Evolutionary conservation across 2,329 filamentous ascomycete species (phyloP), one percentile per base, ranked within the genome.

Genomic region (Aurifilum marmelostoma): DNA sequence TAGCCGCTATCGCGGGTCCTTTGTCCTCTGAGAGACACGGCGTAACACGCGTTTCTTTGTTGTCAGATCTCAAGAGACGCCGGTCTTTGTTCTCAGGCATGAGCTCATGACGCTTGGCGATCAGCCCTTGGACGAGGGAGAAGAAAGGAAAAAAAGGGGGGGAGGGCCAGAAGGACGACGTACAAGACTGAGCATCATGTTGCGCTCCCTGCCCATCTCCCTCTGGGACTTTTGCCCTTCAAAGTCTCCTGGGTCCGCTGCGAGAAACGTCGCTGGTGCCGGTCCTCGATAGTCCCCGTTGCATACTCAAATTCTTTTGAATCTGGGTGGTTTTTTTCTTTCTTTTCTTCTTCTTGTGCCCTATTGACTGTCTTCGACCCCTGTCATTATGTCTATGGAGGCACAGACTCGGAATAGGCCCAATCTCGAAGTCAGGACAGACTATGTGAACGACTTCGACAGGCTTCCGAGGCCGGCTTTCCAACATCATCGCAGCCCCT

Each of bases 381-480:
- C 34, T n/a, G 50, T 32, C 21, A 61, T 50, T n/a, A 63, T 62
- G 64, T 61, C 72, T 73, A 79, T 75, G 73, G 74, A 79, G 70
- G 74, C 77, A 9, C 76, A 77, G 62, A 67, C 67, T 59, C 73
- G 76, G 60, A 71, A 72, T 50, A 77, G 77, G 18, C 79, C 77
- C 41, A 76, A 72, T 72, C 75, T 81, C 63, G 75, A 78, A 77
- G 77, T 77, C 27, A 73, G 73, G 64, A 75, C 76, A 52, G 75
- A 77, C 61, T 74, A 72, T 52, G 61, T 74, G 21, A 72, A 72
- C 47, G 72, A 65, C 21, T 70, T 72, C 16, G 72, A 72, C 37
- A 73, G 66, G n/a, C 70, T 72, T 41, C 73, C 76, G 34, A 72
- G 72, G 61, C 69, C 72, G 12, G 68, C 72, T 50, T 73, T 72